Base-by-base conservation (phyloP, 352 stramenopile species). In the Globisporangium echinulatum region DNA sequence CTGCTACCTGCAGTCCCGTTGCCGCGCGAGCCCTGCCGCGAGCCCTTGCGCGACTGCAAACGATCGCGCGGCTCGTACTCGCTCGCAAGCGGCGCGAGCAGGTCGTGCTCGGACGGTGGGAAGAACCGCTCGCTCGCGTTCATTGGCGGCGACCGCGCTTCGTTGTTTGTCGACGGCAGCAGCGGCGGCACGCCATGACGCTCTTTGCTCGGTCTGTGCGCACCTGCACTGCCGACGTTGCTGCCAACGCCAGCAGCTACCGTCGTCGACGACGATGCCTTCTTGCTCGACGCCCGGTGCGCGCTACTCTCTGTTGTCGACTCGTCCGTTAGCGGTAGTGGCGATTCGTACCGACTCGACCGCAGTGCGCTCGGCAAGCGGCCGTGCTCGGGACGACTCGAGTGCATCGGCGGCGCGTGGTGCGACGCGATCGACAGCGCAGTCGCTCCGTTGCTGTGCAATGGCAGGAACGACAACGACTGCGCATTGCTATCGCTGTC, bases 11-110 rank as follows among this genome's bases (percentile, higher is more conserved):
- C 10, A 40, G 49, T 43, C 25, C 52, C 42, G 69, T 65, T 2
- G 37, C 73, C 56, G 38, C 77, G 69, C 11, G 74, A 77, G 15
- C 75, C 76, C 52, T 88, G 81, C 0, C 84, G 66, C 7, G 77
- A 90, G 1, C 83, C 79, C 57, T 93, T 83, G 7, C 84, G 76
- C 11, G 84, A 93, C 50, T 91, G 78, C 25, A 93, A 68, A 4
- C 84, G 78, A 63, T 93, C 84, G 11, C 80, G 69, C 9, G 84
- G 75, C 52, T 87, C 78, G 53, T 92, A 92, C 15, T 87, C 77
- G 11, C 65, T 58, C 1, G 63, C 57, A 0, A 85, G 42, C 37
- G 78, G 73, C 2, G 69, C 46, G 7, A 90, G 57, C 11, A 86
- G 49, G 48, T 82, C 73, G 0, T 68, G 66, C 2, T 85, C 69